Evolutionary conservation across 2,329 filamentous ascomycete genomes (phyloP).

Genomic region (Alternaria angustiovoidea): DNA sequence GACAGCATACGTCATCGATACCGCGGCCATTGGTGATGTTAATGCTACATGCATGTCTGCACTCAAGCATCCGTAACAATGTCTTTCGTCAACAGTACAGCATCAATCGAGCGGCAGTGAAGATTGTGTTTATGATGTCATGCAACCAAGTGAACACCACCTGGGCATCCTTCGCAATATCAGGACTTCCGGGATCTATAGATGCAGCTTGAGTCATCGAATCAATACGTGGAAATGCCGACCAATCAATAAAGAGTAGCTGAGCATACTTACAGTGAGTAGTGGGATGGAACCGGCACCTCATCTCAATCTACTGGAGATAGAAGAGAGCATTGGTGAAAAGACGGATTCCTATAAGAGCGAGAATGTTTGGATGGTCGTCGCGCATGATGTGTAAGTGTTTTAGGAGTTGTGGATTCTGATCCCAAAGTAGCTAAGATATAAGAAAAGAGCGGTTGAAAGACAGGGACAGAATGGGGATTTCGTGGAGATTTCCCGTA

Average conservation of each 20-base stretch:
- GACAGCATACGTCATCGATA: conserved; percentile 3
- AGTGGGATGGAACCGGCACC: no score
- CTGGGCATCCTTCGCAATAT: no score
- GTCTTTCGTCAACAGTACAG: background rate
- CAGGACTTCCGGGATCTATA: no score
- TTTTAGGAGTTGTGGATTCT: background rate
- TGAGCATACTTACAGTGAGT: fast-evolving
- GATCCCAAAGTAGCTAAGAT: background rate
- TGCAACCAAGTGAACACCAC: background rate
- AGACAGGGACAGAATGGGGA: background rate
- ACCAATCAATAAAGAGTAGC: no score
- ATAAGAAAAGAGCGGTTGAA: background rate
- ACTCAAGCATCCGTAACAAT: background rate
- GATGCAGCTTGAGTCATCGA: no score
- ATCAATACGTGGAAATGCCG: no score
- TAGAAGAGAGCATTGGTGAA: fast-evolving
- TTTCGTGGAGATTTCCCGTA: background rate
- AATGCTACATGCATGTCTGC: background rate
- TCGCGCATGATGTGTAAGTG: background rate
- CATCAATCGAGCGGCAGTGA: no score
- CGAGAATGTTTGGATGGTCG: background rate
- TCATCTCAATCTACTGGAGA: background rate
- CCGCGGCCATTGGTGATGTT: background rate
- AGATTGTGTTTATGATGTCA: background rate
- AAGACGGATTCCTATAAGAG: background rate